Conservation (phyloP, 352 stramenopile genomes). For the Salisapilia sapeloensis region DNA sequence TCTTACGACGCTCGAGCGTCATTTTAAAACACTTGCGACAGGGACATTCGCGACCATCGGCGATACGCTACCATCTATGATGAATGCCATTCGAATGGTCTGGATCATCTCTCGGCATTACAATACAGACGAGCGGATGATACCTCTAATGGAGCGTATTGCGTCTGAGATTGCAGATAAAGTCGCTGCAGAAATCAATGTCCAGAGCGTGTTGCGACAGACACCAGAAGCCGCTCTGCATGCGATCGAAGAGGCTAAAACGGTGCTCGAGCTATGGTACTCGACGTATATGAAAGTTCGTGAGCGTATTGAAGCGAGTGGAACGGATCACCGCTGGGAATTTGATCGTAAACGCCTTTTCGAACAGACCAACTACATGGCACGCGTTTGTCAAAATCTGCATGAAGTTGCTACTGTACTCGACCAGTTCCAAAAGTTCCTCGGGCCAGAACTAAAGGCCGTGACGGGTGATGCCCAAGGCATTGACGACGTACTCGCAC, state of each 20-base stretch:
- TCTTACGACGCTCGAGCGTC: constrained; percentile 88
- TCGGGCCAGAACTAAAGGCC: constrained; percentile 90
- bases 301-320: constrained; percentile 87
- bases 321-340: constrained; percentile 91
- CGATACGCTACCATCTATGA: constrained; percentile 90
- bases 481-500: constrained; percentile 88
- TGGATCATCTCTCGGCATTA: constrained; percentile 96
- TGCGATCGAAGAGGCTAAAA: constrained; percentile 80
- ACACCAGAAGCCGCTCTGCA: constrained; percentile 55
- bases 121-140: constrained; percentile 95
- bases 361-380: constrained; percentile 94
- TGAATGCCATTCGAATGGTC: constrained; percentile 94
- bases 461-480: constrained; percentile 88
- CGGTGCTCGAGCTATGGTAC: constrained; percentile 88
- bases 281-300: constrained; percentile 91
- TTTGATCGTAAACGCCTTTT: constrained; percentile 92
- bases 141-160: constrained; percentile 92
- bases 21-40: constrained; percentile 91
- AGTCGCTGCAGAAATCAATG: constrained; percentile 83
- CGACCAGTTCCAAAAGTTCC: constrained; percentile 93
- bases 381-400: constrained; percentile 88
- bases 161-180: constrained; percentile 88
- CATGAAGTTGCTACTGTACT: constrained; percentile 86
- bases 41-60: constrained; percentile 85
- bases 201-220: constrained; percentile 80